Evolutionary conservation across 106 monocot species (phyloP), one percentile per base, ranked within the genome.

Genomic region (Dendrobium huoshanense): DNA sequence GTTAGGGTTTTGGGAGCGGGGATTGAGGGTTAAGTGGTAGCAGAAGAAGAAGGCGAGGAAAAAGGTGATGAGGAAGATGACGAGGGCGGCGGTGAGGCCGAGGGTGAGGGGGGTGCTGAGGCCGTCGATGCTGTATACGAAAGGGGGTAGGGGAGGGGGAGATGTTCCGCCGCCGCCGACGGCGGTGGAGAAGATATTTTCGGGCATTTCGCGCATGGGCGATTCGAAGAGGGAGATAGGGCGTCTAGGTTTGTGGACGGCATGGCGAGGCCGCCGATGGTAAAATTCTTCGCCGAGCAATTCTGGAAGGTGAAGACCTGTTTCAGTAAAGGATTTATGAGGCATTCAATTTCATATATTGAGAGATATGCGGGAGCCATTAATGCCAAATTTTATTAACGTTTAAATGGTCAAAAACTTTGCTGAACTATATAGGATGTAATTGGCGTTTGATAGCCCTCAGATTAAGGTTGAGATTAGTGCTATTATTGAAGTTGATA

Each of bases 161-260:
- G 64, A 0, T 6, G 25, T 65, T 65, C 9, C 5, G 22, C 5
- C 25, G 24, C n/a, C 24, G 64, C n/a, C 10, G 2, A 83, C 85
- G 18, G 89, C 85, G 59, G 83, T 79, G 42, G 87, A 84, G 82
- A 87, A 89, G 72, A 84, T 87, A 55, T 80, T 89, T 7, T 82
- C 82, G 7, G 81, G 84, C 78, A 68, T 78, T 19, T 80, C 55
- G 41, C 87, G 77, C 0, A 82, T 78, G 40, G 82, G 51, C 6
- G 80, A 84, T 75, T 10, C 68, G 44, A 20, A 65, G 20, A 22
- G 6, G 64, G 64, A 22, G 64, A 65, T 77, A 54, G 22, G 82
- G 74, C 5, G 87, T 92, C 87, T 83, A 84, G 7, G 83, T 51
- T 51, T 51, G 2, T 27, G 56, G 89, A 80, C 81, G 64, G 61